A percentile compares a stretch with the other conserved stretches of the same genome.
These are phyloP conservation scores for Chaetomiaceae sp. DNA, from an alignment of 2,329 filamentous ascomycete genomes.

Conservation along the genomic window DNA sequence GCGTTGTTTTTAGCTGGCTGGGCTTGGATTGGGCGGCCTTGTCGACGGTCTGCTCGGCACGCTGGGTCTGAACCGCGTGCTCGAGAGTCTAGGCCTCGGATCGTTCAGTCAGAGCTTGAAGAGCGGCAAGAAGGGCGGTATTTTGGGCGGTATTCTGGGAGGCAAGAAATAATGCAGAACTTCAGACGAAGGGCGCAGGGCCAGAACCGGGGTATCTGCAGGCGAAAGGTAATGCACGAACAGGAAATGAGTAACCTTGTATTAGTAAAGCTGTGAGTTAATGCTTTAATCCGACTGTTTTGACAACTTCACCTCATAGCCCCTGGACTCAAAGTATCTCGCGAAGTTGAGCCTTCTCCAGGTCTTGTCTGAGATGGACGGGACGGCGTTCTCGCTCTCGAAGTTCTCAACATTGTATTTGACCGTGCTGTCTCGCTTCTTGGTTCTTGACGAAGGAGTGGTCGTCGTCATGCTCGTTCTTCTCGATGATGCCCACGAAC, in stretches of 20 bases:
- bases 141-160: constrained; percentile 24
- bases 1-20: constrained; percentile 47
- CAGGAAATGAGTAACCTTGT: too few species aligned
- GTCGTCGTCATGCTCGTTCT: too few species aligned
- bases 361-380: too few species aligned
- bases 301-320: constrained; percentile 23
- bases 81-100: constrained; percentile 65
- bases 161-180: constrained; percentile 16
- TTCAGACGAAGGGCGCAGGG: neutral
- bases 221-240: too few species aligned
- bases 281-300: too few species aligned
- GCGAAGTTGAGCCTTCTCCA: constrained; percentile 31
- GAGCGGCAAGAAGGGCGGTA: constrained; percentile 28
- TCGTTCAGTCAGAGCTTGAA: constrained; percentile 37
- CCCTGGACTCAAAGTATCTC: constrained; percentile 29
- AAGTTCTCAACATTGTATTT: too few species aligned
- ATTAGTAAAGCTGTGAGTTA: too few species aligned
- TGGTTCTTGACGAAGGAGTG: too few species aligned
- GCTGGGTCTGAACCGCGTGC: constrained; percentile 67
- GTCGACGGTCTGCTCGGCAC: constrained; percentile 74
- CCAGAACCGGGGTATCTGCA: too few species aligned
- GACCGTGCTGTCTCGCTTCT: too few species aligned
- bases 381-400: too few species aligned
- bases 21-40: constrained; percentile 74
- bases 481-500: too few species aligned